Percentiles rank a stretch among this genome's conserved stretches.
These are phyloP conservation scores for Akebia trifoliata DNA, from an alignment of 164 flowering plant genomes.

Conservation along the genomic window DNA sequence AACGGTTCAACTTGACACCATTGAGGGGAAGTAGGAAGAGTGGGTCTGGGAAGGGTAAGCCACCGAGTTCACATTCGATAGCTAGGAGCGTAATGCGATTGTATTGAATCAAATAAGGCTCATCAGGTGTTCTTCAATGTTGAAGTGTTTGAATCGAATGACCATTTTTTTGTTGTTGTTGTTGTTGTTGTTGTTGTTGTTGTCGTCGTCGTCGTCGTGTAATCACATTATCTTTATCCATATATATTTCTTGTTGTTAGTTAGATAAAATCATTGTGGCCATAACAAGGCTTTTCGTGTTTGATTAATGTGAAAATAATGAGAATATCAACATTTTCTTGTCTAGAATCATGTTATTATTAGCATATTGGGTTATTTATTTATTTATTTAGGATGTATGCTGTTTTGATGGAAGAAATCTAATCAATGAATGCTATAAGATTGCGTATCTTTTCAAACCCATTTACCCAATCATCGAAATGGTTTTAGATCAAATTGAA, in stretches of 20 bases:
- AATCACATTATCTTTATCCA: conserved; percentile 4
- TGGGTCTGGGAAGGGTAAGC: conserved; percentile 46
- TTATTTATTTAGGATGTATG: not conserved
- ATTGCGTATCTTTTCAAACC: not conserved
- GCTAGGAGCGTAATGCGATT: conserved; percentile 73
- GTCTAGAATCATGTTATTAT: not conserved
- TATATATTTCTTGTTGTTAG: conserved; percentile 14
- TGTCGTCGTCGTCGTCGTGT: too few relatives aligned
- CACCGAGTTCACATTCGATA: conserved; percentile 58
- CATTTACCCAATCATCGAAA: not conserved
- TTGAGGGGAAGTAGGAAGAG: conserved; percentile 66
- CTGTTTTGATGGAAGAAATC: not conserved
- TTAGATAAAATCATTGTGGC: conserved; percentile 15
- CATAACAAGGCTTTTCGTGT: conserved; percentile 4
- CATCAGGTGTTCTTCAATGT: conserved; percentile 18
- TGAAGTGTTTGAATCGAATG: too few relatives aligned
- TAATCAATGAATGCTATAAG: not conserved
- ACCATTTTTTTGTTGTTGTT: conserved; percentile 9
- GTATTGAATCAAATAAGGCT: conserved; percentile 38
- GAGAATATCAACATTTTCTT: conserved; percentile 1
- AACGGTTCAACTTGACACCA: conserved; percentile 84
- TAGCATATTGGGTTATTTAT: not conserved
- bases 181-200: too few relatives aligned
- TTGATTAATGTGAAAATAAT: conserved; percentile 8
- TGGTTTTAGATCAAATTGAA: too few relatives aligned